These are phyloP conservation scores for Argentina anserina DNA, from an alignment of 306 rosid species.

Conservation along the genomic window DNA sequence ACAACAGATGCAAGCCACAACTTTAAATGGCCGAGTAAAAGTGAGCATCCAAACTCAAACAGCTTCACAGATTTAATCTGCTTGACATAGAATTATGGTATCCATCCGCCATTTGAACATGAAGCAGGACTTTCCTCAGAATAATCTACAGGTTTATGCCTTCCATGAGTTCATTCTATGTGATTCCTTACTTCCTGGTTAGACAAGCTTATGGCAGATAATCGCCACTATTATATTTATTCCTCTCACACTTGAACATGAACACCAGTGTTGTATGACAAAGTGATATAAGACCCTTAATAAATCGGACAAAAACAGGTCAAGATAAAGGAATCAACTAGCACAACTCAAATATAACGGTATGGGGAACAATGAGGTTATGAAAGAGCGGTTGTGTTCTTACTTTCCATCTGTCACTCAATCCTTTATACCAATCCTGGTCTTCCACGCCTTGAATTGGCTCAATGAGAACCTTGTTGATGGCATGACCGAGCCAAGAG, in stretches of 20 bases:
- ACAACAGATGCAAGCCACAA: background rate
- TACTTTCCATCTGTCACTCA: conserved; percentile 90
- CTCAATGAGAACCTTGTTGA: conserved; percentile 60
- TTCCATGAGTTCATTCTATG: background rate
- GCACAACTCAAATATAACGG: too few species aligned
- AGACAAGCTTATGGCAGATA: too few species aligned
- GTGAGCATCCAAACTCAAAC: background rate
- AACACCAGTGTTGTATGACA: too few species aligned
- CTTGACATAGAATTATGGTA: background rate
- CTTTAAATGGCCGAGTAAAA: background rate
- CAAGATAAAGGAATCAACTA: too few species aligned
- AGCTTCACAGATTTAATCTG: background rate
- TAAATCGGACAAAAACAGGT: too few species aligned
- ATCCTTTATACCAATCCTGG: conserved; percentile 81
- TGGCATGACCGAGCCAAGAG: conserved; percentile 80
- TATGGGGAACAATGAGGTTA: background rate
- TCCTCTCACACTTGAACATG: too few species aligned
- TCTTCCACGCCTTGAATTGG: conserved; percentile 68
- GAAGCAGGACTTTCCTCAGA: background rate
- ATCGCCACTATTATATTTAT: too few species aligned
- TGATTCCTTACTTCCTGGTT: background rate
- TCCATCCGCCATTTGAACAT: too few species aligned
- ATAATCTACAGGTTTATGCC: background rate
- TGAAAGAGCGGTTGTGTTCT: conserved; percentile 28
- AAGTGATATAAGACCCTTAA: too few species aligned